Evolutionary conservation across 805 yeast species (phyloP).

Genomic region (Lipomyces mesembrius): DNA sequence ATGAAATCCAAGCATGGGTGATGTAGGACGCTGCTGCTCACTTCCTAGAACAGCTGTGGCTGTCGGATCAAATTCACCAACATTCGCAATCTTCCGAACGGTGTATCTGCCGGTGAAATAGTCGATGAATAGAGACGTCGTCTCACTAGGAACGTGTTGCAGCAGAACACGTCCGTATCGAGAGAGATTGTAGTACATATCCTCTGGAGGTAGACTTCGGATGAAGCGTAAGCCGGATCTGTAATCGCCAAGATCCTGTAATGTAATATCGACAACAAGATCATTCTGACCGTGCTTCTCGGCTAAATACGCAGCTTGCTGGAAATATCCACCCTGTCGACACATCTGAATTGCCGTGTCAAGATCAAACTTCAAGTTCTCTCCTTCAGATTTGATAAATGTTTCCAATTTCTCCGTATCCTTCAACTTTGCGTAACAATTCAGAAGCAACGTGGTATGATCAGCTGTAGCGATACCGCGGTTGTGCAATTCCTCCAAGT

Average conservation of each 20-base stretch:
- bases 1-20: constrained; percentile 21
- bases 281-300: constrained; percentile 73
- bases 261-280: constrained; percentile 72
- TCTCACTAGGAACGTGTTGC: constrained; percentile 72
- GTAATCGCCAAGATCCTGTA: constrained; percentile 67
- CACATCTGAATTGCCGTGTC: constrained; percentile 70
- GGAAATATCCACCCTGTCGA: constrained; percentile 68
- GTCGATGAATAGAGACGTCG: constrained; percentile 79
- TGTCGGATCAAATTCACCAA: constrained; percentile 25
- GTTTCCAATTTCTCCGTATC: constrained; percentile 58
- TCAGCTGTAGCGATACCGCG: constrained; percentile 66
- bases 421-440: constrained; percentile 79
- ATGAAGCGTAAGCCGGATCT: constrained; percentile 66
- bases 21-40: constrained; percentile 15
- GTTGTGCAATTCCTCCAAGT: constrained; percentile 63
- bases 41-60: not conserved
- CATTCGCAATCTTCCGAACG: constrained; percentile 45
- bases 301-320: constrained; percentile 72
- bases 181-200: constrained; percentile 70
- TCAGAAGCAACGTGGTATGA: constrained; percentile 78
- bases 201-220: constrained; percentile 72
- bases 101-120: constrained; percentile 85
- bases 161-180: constrained; percentile 68
- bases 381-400: constrained; percentile 57
- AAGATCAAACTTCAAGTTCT: constrained; percentile 59